Conservation (phyloP, 805 yeast species). For the Kodamaea leandrae region DNA sequence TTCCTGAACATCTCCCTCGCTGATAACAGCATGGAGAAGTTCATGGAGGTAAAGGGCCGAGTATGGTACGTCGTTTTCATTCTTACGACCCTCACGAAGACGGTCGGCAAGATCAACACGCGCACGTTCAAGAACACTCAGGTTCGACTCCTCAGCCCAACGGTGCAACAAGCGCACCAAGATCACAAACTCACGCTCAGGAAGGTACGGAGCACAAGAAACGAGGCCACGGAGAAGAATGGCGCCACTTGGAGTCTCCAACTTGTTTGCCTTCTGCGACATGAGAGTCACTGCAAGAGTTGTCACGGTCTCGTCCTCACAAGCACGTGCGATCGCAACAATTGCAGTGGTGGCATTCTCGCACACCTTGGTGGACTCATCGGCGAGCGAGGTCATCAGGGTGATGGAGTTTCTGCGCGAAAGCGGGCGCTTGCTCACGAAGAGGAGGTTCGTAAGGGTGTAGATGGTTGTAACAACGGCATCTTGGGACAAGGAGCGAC, state of each 20-base stretch:
- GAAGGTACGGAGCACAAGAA: constrained; percentile 57
- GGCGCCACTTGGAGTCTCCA: constrained; percentile 52
- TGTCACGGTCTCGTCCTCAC: constrained; percentile 69
- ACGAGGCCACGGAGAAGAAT: constrained; percentile 61
- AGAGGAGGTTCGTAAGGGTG: constrained; percentile 71
- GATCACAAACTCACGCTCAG: constrained; percentile 66
- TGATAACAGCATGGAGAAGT: constrained; percentile 61
- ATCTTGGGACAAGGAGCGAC: constrained; percentile 72
- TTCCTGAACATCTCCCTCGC: constrained; percentile 75
- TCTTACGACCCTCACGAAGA: constrained; percentile 27
- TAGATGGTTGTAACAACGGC: constrained; percentile 81
- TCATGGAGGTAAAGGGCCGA: constrained; percentile 57
- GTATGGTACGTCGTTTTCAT: constrained; percentile 37
- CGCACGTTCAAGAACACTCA: constrained; percentile 41
- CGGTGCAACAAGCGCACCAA: constrained; percentile 57
- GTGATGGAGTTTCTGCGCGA: constrained; percentile 6
- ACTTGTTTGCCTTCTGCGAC: constrained; percentile 63
- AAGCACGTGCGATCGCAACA: constrained; percentile 60
- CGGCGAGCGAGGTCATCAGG: constrained; percentile 4
- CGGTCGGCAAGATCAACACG: constrained; percentile 44
- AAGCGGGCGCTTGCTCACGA: constrained; percentile 28
- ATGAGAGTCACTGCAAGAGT: constrained; percentile 78
- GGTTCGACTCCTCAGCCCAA: constrained; percentile 43
- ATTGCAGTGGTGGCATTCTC: constrained; percentile 69
- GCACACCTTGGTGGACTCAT: constrained; percentile 43